phyloP scores from a whole-genome alignment of 495 filamentous ascomycete genomes.

The Tetracladium marchalianum region DNA sequence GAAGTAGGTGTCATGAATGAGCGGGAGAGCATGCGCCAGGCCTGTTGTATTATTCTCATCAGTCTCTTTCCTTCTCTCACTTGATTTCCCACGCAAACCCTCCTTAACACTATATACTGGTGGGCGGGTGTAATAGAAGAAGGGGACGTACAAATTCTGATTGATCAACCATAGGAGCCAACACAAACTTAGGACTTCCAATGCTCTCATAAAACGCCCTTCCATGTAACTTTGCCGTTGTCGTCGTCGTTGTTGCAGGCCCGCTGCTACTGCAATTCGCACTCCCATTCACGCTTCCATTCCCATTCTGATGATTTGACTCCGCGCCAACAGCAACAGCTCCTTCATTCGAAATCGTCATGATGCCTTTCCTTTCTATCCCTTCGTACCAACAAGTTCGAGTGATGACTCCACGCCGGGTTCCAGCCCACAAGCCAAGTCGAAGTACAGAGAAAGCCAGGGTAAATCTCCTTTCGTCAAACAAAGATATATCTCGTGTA shows the following conservation, averaged over 20 bases:
- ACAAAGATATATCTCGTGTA: too few relatives aligned
- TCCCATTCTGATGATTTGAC: background rate
- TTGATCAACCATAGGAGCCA: slow-evolving; percentile 97
- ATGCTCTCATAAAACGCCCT: slow-evolving; percentile 89
- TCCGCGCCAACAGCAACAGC: slow-evolving; percentile 12
- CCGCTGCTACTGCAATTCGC: background rate
- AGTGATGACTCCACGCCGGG: slow-evolving; percentile 11
- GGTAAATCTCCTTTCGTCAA: background rate
- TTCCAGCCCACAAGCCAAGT: slow-evolving; percentile 18
- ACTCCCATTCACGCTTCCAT: too few relatives aligned
- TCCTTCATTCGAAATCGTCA: slow-evolving; percentile 8
- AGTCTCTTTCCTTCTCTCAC: slow-evolving; percentile 9
- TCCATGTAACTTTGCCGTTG: slow-evolving; percentile 56
- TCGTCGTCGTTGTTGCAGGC: background rate
- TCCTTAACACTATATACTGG: background rate
- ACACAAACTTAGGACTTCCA: slow-evolving; percentile 77
- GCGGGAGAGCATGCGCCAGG: slow-evolving; percentile 89
- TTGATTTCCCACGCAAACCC: too few relatives aligned
- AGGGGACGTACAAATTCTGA: slow-evolving; percentile 76
- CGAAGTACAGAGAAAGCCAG: slow-evolving; percentile 8
- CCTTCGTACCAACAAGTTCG: slow-evolving; percentile 1
- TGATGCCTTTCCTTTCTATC: too few relatives aligned
- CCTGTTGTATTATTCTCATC: slow-evolving; percentile 37
- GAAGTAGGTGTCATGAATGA: slow-evolving; percentile 67
- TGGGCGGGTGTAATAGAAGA: background rate